Conservation (phyloP, 805 yeast genomes). For the Saccharomycopsis guyanensis region DNA sequence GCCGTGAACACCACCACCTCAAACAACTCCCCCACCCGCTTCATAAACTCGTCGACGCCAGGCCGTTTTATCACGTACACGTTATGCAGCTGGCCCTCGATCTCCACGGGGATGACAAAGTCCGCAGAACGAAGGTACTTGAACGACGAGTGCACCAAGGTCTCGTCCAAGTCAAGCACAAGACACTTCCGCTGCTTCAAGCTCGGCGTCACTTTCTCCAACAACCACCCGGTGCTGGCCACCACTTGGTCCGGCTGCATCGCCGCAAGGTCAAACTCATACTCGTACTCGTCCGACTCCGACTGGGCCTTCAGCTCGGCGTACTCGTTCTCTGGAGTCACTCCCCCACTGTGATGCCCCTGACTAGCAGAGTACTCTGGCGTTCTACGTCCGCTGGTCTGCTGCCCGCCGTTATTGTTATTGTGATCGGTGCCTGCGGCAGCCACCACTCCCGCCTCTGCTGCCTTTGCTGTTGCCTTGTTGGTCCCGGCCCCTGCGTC, state of each 20-base stretch:
- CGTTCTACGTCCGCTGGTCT: no score
- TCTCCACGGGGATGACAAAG: conserved; percentile 95
- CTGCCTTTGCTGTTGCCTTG: background rate
- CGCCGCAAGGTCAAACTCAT: conserved; percentile 49
- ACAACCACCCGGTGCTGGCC: conserved; percentile 56
- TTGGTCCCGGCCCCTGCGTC: no score
- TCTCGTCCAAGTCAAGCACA: conserved; percentile 89
- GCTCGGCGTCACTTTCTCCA: conserved; percentile 45
- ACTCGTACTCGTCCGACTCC: conserved; percentile 25
- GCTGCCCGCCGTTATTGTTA: no score
- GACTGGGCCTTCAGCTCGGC: no score
- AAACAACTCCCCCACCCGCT: conserved; percentile 72
- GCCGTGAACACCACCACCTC: conserved; percentile 98
- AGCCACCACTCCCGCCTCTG: background rate
- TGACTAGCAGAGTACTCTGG: no score
- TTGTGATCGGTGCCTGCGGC: no score
- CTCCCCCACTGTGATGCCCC: no score
- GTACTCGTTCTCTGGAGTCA: no score
- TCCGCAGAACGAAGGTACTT: conserved; percentile 89
- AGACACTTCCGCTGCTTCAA: conserved; percentile 72
- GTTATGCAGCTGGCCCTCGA: conserved; percentile 84
- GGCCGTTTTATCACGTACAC: conserved; percentile 97
- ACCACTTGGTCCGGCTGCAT: conserved; percentile 68
- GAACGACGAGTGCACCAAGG: conserved; percentile 92
- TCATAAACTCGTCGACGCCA: conserved; percentile 91